Evolutionary conservation across 208 protist genomes (phyloP).

Genomic region (Dictyostelium gargantuum): DNA sequence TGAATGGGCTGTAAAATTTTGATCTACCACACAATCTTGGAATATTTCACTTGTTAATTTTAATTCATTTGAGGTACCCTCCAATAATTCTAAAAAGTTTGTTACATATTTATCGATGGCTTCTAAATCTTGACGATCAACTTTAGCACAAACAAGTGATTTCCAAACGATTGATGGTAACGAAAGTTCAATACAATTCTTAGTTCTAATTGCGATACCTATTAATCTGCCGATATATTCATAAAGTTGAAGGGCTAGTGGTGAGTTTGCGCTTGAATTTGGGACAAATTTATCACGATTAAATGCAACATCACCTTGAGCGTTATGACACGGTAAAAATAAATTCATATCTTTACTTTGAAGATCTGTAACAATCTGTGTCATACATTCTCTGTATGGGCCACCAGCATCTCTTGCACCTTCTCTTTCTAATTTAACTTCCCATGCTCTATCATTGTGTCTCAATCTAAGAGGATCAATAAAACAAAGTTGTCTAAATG

Average conservation of each 20-base stretch:
- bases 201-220: slow-evolving; percentile 58
- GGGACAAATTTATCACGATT: slow-evolving; percentile 67
- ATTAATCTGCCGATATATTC: slow-evolving; percentile 65
- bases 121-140: slow-evolving; percentile 44
- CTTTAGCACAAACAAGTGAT: background rate
- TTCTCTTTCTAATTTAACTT: slow-evolving; percentile 60
- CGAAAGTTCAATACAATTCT: slow-evolving; percentile 33
- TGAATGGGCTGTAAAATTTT: slow-evolving; percentile 42
- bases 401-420: slow-evolving; percentile 66
- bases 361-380: slow-evolving; percentile 31
- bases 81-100: slow-evolving; percentile 13
- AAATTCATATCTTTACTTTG: slow-evolving; percentile 12
- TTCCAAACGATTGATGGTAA: slow-evolving; percentile 67
- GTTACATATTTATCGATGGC: slow-evolving; percentile 30
- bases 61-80: background rate
- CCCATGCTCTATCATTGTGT: slow-evolving; percentile 56
- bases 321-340: slow-evolving; percentile 60
- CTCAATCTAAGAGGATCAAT: slow-evolving; percentile 14
- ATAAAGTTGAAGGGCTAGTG: background rate
- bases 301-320: slow-evolving; percentile 64
- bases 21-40: slow-evolving; percentile 13
- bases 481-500: slow-evolving; percentile 11
- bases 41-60: slow-evolving; percentile 11
- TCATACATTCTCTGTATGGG: slow-evolving; percentile 51
- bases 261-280: slow-evolving; percentile 37